Percentiles rank a stretch among this genome's conserved stretches.
These are phyloP conservation scores for Neopestalotiopsis sp. DNA, from an alignment of 2,329 filamentous ascomycete genomes.

Conservation along the genomic window DNA sequence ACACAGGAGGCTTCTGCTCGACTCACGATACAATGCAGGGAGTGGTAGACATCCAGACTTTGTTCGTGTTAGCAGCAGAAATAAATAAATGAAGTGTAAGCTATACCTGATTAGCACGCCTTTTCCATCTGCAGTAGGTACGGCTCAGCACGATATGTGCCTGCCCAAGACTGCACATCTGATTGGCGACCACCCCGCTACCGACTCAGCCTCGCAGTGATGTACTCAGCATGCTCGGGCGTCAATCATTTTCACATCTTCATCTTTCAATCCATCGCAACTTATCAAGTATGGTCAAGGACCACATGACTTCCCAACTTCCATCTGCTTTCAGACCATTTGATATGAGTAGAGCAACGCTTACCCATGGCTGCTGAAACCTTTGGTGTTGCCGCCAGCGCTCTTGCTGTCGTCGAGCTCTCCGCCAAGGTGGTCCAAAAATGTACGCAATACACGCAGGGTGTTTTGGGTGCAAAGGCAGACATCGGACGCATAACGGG, in stretches of 20 bases:
- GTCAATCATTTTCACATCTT: not conserved
- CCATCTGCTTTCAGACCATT: not conserved
- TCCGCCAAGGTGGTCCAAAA: constrained; percentile 39
- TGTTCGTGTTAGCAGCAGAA: too few relatives aligned
- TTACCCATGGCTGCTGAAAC: constrained; percentile 28
- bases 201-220: not conserved
- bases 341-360: not conserved
- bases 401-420: constrained; percentile 43
- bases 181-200: not conserved
- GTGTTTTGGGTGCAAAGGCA: constrained; percentile 34
- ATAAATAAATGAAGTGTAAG: too few relatives aligned
- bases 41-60: too few relatives aligned
- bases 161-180: not conserved
- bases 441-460: constrained; percentile 40
- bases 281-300: not conserved
- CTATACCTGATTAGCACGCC: too few relatives aligned
- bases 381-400: constrained; percentile 39
- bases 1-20: too few relatives aligned
- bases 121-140: too few relatives aligned
- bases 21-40: too few relatives aligned
- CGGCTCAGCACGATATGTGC: too few relatives aligned
- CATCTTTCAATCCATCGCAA: not conserved
- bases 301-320: not conserved
- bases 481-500: constrained; percentile 38
- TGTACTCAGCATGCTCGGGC: not conserved